Evolutionary conservation across 805 yeast genomes (phyloP), one percentile per base, ranked within the genome.

Genomic region (Schwanniomyces yamadae): DNA sequence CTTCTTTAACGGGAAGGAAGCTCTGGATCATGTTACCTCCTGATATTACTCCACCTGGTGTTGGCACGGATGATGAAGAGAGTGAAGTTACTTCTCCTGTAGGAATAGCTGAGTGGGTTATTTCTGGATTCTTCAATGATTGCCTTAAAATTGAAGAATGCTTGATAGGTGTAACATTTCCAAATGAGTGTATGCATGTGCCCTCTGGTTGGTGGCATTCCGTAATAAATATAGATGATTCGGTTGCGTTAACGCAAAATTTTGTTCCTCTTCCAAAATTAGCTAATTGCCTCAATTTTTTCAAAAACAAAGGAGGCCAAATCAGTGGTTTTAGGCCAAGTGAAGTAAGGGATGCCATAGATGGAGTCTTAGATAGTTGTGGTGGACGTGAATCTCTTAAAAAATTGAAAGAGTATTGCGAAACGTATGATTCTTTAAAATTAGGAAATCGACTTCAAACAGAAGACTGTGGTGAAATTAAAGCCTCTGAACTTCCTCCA

Each of bases 191-290:
- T 41, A 75, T 88, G 71, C 78, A 84, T 55, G 97, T 89, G 6
- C 97, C 97, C 3, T 73, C 89, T n/a, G 95, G 95, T 1, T 89
- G 97, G 97, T 89, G 97, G 97, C 97, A 89, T 66, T 68, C 80
- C 31, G 97, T 90, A 20, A 85, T 89, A n/a, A 89, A 89, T 49
- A 52, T 89, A 9, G 84, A 82, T 39, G 88, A 83, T 52, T 69
- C 80, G n/a, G 80, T 89, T 13, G 97, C 96, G 0, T 61, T 89
- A 49, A 89, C 97, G 0, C 95, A 87, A 45, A 89, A 89, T 57
- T 89, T 90, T 58, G 90, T 87, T 8, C 95, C 96, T 0, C 54
- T 55, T 26, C 71, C 77, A 28, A 77, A 78, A 40, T 57, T 89
- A 23, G 66, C 73, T n/a, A 64, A 70, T 23, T 93, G 79, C 3